Percentiles rank a stretch among this genome's conserved stretches.
Conservation (phyloP, 805 yeast species). For the Scheffersomyces spartinae region DNA sequence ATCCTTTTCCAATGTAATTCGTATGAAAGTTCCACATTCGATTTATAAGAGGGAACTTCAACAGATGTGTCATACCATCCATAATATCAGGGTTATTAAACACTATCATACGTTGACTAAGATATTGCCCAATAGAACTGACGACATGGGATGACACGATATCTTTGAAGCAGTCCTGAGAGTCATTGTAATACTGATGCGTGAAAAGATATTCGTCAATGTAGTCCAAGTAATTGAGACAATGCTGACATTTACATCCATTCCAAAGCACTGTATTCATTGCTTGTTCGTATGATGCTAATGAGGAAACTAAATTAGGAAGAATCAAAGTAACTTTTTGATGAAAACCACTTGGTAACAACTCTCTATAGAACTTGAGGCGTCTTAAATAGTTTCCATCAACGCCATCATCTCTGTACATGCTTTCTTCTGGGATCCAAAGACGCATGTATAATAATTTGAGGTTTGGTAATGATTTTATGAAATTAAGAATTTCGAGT, state of each 20-base stretch:
- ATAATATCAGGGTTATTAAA: too few relatives aligned
- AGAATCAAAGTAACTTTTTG: slow-evolving; percentile 33
- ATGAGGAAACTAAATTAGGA: slow-evolving; percentile 48
- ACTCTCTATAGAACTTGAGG: slow-evolving; percentile 35
- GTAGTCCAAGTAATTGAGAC: slow-evolving; percentile 36
- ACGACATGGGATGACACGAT: slow-evolving; percentile 48
- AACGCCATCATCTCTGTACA: slow-evolving; percentile 54
- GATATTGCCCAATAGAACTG: slow-evolving; percentile 40
- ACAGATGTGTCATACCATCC: too few relatives aligned
- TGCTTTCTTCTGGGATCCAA: too few relatives aligned
- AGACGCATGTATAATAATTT: too few relatives aligned
- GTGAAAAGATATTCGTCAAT: slow-evolving; percentile 52
- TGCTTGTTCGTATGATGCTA: slow-evolving; percentile 59
- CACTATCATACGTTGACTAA: too few relatives aligned
- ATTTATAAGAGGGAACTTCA: too few relatives aligned
- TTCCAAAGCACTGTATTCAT: slow-evolving; percentile 68
- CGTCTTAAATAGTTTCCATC: slow-evolving; percentile 66
- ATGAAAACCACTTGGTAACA: too few relatives aligned
- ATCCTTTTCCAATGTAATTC: too few relatives aligned
- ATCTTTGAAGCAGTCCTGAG: slow-evolving; percentile 41
- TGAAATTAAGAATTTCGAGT: too few relatives aligned
- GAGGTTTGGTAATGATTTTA: too few relatives aligned
- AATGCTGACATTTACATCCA: slow-evolving; percentile 57
- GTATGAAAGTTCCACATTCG: too few relatives aligned
- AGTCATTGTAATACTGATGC: slow-evolving; percentile 46